Evolutionary conservation across 2,329 filamentous ascomycete species (phyloP).

Genomic region (Sclerotinia sclerotiorum): DNA sequence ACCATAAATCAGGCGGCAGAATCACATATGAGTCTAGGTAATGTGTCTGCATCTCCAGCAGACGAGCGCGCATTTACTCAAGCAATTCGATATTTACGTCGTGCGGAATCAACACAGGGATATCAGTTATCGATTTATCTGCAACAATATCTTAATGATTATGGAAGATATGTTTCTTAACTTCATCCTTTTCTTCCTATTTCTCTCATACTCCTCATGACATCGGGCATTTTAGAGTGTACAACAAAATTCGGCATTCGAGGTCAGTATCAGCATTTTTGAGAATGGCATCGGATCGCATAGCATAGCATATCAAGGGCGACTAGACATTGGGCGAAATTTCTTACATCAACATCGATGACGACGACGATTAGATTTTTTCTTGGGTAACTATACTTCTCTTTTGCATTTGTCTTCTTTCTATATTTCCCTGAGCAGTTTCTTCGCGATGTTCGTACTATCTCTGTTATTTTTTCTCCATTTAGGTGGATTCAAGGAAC

Average conservation of each 20-base stretch:
- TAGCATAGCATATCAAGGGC: slow-evolving; percentile 4
- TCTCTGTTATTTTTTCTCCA: background rate
- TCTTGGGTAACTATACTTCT: background rate
- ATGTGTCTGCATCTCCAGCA: slow-evolving; percentile 47
- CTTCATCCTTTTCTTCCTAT: slow-evolving; percentile 21
- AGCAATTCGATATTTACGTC: slow-evolving; percentile 48
- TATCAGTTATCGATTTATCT: slow-evolving; percentile 48
- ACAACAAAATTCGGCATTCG: background rate
- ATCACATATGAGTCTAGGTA: slow-evolving; percentile 53
- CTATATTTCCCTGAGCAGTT: background rate
- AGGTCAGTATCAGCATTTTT: background rate
- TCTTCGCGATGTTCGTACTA: background rate
- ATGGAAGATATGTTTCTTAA: slow-evolving; percentile 42
- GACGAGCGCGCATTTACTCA: slow-evolving; percentile 48
- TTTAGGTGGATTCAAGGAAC: background rate
- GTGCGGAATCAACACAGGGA: slow-evolving; percentile 44
- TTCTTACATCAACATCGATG: background rate
- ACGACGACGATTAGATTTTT: background rate
- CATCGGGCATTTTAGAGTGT: slow-evolving; percentile 7
- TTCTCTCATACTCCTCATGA: background rate
- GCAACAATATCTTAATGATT: slow-evolving; percentile 50
- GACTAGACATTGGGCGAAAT: background rate
- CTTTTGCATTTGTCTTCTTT: background rate
- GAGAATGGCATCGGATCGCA: background rate
- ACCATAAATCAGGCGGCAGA: slow-evolving; percentile 47